Conservation (phyloP, 257 asterid genomes). For the Linderniella brevidens region DNA sequence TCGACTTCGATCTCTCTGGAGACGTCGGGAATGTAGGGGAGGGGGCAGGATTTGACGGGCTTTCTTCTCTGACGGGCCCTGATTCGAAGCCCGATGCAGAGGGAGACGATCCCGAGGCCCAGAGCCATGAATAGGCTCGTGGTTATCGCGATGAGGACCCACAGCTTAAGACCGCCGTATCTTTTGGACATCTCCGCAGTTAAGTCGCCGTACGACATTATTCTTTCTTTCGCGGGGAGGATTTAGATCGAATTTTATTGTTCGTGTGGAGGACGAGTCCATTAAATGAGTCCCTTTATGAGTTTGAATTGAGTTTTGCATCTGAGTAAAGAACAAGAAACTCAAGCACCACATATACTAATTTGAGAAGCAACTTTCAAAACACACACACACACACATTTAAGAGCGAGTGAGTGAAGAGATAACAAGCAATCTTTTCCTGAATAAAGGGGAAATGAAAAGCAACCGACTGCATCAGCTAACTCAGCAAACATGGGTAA, state of each 20-base stretch:
- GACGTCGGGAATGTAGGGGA: slow-evolving; percentile 48
- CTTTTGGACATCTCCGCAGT: slow-evolving; percentile 42
- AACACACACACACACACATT: too few relatives aligned
- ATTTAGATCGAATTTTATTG: slow-evolving; percentile 7
- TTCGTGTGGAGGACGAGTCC: slow-evolving; percentile 13
- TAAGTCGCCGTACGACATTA: slow-evolving; percentile 50
- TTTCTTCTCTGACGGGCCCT: slow-evolving; percentile 32
- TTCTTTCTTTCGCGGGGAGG: slow-evolving; percentile 15
- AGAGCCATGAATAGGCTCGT: slow-evolving; percentile 63
- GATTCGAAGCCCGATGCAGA: slow-evolving; percentile 56
- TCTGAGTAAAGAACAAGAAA: too few relatives aligned
- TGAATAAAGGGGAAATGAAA: too few relatives aligned
- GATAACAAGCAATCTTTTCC: too few relatives aligned
- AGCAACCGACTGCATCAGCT: too few relatives aligned
- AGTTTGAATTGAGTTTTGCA: too few relatives aligned
- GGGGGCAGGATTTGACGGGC: slow-evolving; percentile 36
- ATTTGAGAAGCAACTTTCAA: too few relatives aligned
- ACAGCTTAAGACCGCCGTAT: slow-evolving; percentile 58
- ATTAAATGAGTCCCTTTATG: slow-evolving; percentile 9
- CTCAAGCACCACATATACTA: too few relatives aligned
- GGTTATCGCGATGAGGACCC: slow-evolving; percentile 72
- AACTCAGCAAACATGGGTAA: too few relatives aligned
- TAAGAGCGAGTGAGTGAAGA: too few relatives aligned
- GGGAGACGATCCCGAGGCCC: slow-evolving; percentile 53
- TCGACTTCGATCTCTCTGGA: slow-evolving; percentile 81